Base-by-base conservation (phyloP, 352 stramenopile genomes). In the Phytophthora litchii region DNA sequence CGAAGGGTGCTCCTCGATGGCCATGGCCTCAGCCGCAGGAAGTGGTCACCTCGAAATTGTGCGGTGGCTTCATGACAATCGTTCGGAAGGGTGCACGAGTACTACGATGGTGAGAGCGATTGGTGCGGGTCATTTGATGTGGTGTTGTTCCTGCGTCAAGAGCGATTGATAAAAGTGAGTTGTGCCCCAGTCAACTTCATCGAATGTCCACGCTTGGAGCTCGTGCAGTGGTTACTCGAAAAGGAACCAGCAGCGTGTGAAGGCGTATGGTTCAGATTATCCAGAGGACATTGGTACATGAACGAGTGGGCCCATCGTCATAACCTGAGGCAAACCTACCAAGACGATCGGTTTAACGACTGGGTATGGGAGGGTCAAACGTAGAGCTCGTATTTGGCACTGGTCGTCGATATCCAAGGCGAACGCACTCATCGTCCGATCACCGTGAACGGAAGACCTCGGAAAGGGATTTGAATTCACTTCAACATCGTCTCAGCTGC, bases 31-130 rank as follows among this genome's bases (percentile, higher is more conserved):
- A 3, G 47, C 47, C 5, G 47, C 23, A 42, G 32, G 31, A 35
- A 53, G 41, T 27, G 40, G 47, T 27, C 23, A 27, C 23, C 16
- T 65, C 21, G 41, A 34, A 1, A 45, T 38, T 40, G 47, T 59
- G 25, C 38, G 42, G 7, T 58, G 56, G 56, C 42, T 64, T 8
- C 56, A 65, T 16, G 11, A 45, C n/a, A 64, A 65, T 16, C 34
- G 57, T 11, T 13, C 23, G 13, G 44, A 55, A 31, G 44, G 44
- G 3, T 55, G 34, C 35, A 21, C 25, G 17, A 38, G 19, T 12
- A 37, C 16, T 37, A 27, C 31, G 12, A 38, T 59, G 41, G 36
- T 8, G 11, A 42, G 29, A 32, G 57, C 41, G 6, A 29, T 65
- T n/a, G 37, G 19, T 42, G 53, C 12, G 17, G 48, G 17, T 7